These are phyloP conservation scores for Magnolia sinica DNA, from an alignment of 164 flowering plant species.

Conservation along the genomic window DNA sequence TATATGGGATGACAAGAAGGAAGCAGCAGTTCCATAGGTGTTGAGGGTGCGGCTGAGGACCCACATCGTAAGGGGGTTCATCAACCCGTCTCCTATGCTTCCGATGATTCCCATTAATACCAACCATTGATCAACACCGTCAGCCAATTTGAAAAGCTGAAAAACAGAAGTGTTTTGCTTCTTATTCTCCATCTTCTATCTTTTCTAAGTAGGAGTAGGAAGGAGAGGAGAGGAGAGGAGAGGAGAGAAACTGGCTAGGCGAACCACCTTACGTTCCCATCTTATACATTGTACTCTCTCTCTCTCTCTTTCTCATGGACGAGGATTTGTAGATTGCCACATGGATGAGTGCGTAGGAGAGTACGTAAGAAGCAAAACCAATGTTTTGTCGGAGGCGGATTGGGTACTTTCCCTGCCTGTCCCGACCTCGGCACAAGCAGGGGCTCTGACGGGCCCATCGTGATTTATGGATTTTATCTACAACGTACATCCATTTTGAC, in stretches of 20 bases:
- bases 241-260: background rate
- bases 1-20: background rate
- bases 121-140: slow-evolving; percentile 24
- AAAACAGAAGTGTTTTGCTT: background rate
- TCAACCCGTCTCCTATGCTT: slow-evolving; percentile 29
- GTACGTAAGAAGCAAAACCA: no score
- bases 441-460: no score
- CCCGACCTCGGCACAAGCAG: no score
- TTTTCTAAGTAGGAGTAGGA: slow-evolving; percentile 20
- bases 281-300: background rate
- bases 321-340: background rate
- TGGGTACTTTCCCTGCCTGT: no score
- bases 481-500: no score
- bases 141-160: slow-evolving; percentile 14
- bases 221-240: background rate
- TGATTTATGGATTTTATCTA: no score
- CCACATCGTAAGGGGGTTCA: slow-evolving; percentile 21
- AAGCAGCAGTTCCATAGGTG: slow-evolving; percentile 5
- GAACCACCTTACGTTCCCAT: background rate
- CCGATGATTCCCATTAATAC: slow-evolving; percentile 32
- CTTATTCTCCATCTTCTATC: background rate
- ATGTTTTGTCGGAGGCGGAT: no score
- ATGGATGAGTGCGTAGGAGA: background rate
- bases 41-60: slow-evolving; percentile 24
- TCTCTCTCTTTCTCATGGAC: background rate